Evolutionary conservation across 345 rosid species (phyloP).

Genomic region (Gossypium rotundifolium): DNA sequence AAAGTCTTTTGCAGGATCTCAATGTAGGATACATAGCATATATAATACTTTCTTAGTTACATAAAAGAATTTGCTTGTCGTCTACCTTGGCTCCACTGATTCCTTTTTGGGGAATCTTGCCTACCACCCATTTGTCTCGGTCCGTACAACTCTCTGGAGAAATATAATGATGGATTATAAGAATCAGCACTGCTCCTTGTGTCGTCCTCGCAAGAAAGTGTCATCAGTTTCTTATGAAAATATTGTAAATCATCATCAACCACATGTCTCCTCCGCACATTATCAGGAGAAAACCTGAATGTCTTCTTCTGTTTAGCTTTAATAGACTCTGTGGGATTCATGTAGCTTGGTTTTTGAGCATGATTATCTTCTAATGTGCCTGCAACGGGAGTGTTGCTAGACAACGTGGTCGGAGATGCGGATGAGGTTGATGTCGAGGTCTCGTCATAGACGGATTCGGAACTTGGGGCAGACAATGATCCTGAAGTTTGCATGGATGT

Average conservation of each 20-base stretch:
- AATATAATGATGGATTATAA: constrained; percentile 32
- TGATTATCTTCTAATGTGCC: constrained; percentile 42
- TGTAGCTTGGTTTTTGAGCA: constrained; percentile 59
- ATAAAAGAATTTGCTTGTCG: background rate
- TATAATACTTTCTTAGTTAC: background rate
- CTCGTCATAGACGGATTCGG: constrained; percentile 44
- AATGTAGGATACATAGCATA: background rate
- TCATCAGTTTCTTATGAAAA: constrained; percentile 38
- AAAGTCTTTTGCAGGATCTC: constrained; percentile 1
- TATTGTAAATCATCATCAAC: constrained; percentile 29
- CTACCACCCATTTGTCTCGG: constrained; percentile 24
- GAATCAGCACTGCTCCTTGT: constrained; percentile 46
- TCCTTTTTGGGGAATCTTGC: constrained; percentile 14
- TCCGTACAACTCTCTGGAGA: constrained; percentile 51
- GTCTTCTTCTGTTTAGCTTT: constrained; percentile 71
- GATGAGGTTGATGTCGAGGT: constrained; percentile 53
- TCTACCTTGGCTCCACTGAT: constrained; percentile 4
- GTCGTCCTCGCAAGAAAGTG: constrained; percentile 48
- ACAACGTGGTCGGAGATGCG: constrained; percentile 36
- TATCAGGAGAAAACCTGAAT: constrained; percentile 29
- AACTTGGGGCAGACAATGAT: constrained; percentile 50
- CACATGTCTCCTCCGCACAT: constrained; percentile 22
- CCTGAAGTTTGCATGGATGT: constrained; percentile 15
- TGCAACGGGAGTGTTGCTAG: constrained; percentile 27
- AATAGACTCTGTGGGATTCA: constrained; percentile 66